Evolutionary conservation across 108 stramenopile genomes (phyloP), one percentile per base, ranked within the genome.

Genomic region (Skeletonema grethae): DNA sequence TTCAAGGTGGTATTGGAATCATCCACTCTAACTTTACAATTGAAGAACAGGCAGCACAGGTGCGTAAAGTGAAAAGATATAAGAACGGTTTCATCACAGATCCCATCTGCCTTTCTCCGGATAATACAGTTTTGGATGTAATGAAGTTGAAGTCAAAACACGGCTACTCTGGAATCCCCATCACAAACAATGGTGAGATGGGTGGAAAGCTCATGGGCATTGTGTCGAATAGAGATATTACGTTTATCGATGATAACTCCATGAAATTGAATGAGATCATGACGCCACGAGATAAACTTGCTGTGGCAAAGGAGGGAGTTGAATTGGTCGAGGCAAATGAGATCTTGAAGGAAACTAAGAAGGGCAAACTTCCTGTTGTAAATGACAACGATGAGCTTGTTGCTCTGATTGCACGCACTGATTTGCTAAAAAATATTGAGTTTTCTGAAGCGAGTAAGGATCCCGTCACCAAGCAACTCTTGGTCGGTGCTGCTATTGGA

Each of bases 51-150:
- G 99, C 97, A 7, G 84, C 84, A 8, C 84, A 95, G 70, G 97
- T 98, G 30, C 77, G 79, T 31, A 93, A 84, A 62, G 99, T 99
- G 38, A 99, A 99, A 83, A 88, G 91, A 45, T 99, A 89, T 85
- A 98, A 99, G 84, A 99, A 99, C 75, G 99, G 99, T 28, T 99
- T 99, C 88, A 99, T 99, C 77, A 95, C 95, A 16, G 97, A 98
- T 69, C 99, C 99, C 32, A 75, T 98, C 38, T 98, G 97, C 71
- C 85, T 99, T 22, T 85, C 87, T 16, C 97, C 98, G 2, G 84
- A 96, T 28, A 72, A 88, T 70, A 99, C 98, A 11, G 88, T 97
- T 24, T 86, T 76, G 12, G 97, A 98, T 80, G 96, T 98, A 15
- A 80, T 90, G 53, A 59, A 61, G n/a, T 77, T 92, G 57, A 97